phyloP scores from a whole-genome alignment of 1,284 basidiomycete species.

The Cutaneotrichosporon curvatum region DNA sequence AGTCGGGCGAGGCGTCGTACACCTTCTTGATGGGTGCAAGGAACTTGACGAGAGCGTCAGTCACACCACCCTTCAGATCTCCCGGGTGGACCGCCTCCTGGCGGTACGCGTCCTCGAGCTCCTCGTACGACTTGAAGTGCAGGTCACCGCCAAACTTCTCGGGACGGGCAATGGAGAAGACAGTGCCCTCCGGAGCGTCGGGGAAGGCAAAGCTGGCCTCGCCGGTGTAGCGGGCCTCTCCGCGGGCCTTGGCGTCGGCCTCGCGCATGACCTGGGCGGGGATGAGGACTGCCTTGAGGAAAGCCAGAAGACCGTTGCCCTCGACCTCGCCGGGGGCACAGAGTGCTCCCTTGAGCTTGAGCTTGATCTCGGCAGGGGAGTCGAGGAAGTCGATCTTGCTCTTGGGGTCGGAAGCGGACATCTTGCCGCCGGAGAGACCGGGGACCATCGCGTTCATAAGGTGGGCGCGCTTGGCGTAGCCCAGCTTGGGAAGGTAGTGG shows the following conservation, averaged over 20 bases:
- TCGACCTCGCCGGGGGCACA: constrained; percentile 89
- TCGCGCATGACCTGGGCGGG: constrained; percentile 72
- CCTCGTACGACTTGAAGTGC: constrained; percentile 65
- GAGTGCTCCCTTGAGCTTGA: constrained; percentile 87
- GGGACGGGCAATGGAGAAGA: constrained; percentile 71
- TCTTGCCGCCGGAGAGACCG: constrained; percentile 87
- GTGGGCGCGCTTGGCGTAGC: constrained; percentile 91
- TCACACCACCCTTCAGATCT: constrained; percentile 79
- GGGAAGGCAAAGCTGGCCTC: constrained; percentile 56
- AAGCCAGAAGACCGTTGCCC: constrained; percentile 87
- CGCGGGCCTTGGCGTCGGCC: constrained; percentile 48
- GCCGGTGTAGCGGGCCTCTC: constrained; percentile 28
- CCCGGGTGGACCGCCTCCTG: constrained; percentile 76
- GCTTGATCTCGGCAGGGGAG: constrained; percentile 68
- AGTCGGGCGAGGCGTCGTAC: constrained; percentile 71
- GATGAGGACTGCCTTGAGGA: constrained; percentile 80
- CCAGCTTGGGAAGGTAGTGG: constrained; percentile 84
- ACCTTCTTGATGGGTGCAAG: constrained; percentile 73
- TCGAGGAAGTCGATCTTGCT: constrained; percentile 99
- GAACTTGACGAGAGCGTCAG: constrained; percentile 68
- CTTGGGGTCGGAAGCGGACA: constrained; percentile 96
- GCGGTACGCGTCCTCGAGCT: constrained; percentile 69
- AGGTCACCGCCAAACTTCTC: constrained; percentile 76
- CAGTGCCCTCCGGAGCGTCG: constrained; percentile 69
- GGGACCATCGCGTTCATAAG: constrained; percentile 99